phyloP scores from a whole-genome alignment of 208 protist genomes.

The Acanthamoeba quina region DNA sequence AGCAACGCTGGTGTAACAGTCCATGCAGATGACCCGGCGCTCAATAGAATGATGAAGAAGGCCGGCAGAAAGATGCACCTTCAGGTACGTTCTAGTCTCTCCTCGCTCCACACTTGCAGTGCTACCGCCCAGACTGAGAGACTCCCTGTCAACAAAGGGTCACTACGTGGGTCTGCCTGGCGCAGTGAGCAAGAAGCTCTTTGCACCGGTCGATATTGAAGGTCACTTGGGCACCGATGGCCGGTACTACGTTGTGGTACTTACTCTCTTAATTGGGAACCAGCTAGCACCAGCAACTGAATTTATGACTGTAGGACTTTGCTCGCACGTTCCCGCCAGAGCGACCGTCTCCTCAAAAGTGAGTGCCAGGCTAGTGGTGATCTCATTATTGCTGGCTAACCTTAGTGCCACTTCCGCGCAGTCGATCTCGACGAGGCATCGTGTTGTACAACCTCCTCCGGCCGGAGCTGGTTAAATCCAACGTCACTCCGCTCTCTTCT shows the following conservation, averaged over 20 bases:
- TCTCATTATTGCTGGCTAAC: too few species aligned
- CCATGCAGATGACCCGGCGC: background rate
- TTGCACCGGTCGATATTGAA: slow-evolving; percentile 64
- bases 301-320: too few species aligned
- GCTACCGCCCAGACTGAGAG: too few species aligned
- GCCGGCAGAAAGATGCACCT: slow-evolving; percentile 27
- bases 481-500: background rate
- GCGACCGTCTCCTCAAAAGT: slow-evolving; percentile 36
- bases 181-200: background rate
- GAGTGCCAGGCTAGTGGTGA: too few species aligned
- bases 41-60: slow-evolving; percentile 64
- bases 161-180: slow-evolving; percentile 24
- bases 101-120: too few species aligned
- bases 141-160: background rate
- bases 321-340: too few species aligned
- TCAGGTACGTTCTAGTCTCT: background rate
- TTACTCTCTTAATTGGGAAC: too few species aligned
- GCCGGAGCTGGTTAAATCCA: slow-evolving; percentile 26
- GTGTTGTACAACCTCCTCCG: slow-evolving; percentile 52
- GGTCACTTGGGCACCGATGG: slow-evolving; percentile 44
- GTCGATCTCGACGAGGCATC: background rate
- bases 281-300: too few species aligned
- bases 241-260: slow-evolving; percentile 64
- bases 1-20: background rate
- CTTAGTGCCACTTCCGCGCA: background rate